Percentiles rank a stretch among this genome's conserved stretches.
phyloP scores from a whole-genome alignment of 2,329 filamentous ascomycete genomes.

The Domatiomyces globalis region DNA sequence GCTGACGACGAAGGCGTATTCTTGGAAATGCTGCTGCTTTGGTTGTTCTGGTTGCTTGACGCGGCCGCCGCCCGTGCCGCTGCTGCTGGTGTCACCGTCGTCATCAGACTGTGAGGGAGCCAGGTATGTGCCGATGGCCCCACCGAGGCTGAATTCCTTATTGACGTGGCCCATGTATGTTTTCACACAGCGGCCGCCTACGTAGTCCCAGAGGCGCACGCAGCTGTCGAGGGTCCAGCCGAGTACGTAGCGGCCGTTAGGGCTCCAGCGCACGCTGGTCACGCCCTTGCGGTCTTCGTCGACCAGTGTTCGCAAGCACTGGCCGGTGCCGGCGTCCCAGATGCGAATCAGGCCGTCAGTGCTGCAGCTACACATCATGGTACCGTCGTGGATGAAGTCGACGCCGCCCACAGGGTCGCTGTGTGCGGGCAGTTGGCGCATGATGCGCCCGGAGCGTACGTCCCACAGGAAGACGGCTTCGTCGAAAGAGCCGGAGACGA shows the following conservation, averaged over 20 bases:
- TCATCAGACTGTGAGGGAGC: not conserved
- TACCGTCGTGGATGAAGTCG: constrained; percentile 85
- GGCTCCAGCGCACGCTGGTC: constrained; percentile 77
- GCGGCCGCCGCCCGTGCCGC: constrained; percentile 19
- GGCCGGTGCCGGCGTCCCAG: constrained; percentile 90
- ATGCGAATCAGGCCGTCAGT: constrained; percentile 85
- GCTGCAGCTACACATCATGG: constrained; percentile 78
- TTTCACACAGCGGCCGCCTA: constrained; percentile 80
- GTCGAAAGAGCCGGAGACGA: constrained; percentile 90
- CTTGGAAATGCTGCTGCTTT: constrained; percentile 9
- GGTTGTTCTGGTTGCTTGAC: constrained; percentile 10
- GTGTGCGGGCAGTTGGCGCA: constrained; percentile 85
- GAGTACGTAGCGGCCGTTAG: constrained; percentile 84
- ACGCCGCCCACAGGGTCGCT: constrained; percentile 90
- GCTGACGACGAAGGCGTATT: constrained; percentile 53
- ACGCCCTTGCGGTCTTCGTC: constrained; percentile 93
- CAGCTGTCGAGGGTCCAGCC: constrained; percentile 85
- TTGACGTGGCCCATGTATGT: constrained; percentile 93
- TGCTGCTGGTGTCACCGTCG: constrained; percentile 16
- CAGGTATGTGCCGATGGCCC: constrained; percentile 59
- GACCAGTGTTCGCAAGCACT: constrained; percentile 86
- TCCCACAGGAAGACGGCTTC: constrained; percentile 98
- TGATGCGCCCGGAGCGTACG: constrained; percentile 69
- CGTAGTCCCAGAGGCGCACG: constrained; percentile 88
- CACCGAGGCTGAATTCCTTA: constrained; percentile 66